Percentiles rank a stretch among this genome's conserved stretches.
Evolutionary conservation across 2,329 filamentous ascomycete genomes (phyloP).

Genomic region (Pestalotiopsis sp.): DNA sequence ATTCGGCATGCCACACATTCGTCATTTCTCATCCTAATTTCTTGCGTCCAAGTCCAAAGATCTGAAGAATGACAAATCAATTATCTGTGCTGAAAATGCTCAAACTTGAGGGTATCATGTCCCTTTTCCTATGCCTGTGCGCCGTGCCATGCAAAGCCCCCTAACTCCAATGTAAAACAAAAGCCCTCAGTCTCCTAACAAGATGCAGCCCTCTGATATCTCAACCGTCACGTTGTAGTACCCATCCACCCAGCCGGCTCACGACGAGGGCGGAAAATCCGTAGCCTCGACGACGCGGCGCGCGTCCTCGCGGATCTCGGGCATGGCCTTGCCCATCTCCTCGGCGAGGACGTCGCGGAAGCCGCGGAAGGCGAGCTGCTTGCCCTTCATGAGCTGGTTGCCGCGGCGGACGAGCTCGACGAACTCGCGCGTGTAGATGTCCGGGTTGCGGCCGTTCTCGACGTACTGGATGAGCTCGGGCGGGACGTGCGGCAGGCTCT

Average conservation of each 20-base stretch:
- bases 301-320: constrained; percentile 60
- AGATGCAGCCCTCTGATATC: too few relatives aligned
- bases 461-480: constrained; percentile 70
- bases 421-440: constrained; percentile 76
- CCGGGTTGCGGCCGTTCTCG: constrained; percentile 71
- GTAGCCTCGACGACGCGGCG: constrained; percentile 52
- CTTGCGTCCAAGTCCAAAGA: too few relatives aligned
- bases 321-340: constrained; percentile 60
- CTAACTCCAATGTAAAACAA: neutral
- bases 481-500: constrained; percentile 54
- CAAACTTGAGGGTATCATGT: neutral
- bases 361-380: constrained; percentile 60
- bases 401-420: constrained; percentile 68
- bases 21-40: too few relatives aligned
- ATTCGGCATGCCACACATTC: too few relatives aligned
- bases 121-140: neutral
- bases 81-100: neutral
- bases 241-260: neutral
- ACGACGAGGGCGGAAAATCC: neutral
- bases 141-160: neutral
- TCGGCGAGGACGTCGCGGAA: constrained; percentile 66
- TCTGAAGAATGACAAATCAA: neutral
- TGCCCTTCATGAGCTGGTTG: constrained; percentile 70
- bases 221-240: neutral
- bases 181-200: neutral